Evolutionary conservation across 2,329 filamentous ascomycete species (phyloP).

Genomic region (Cladosporium phlei): DNA sequence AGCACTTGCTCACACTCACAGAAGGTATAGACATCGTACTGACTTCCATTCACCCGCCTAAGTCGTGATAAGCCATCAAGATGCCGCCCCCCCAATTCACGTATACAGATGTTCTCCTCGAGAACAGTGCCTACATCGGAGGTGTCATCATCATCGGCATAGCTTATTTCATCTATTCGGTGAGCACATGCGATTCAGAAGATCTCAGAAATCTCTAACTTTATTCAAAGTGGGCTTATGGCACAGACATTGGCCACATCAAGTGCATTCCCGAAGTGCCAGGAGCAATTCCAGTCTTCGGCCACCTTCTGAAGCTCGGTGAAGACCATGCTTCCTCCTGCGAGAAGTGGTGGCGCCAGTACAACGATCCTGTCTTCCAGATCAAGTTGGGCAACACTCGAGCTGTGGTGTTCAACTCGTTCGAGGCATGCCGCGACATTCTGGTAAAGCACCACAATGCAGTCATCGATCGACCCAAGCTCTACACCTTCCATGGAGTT

Average conservation of each 20-base stretch:
- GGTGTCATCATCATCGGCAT: not conserved
- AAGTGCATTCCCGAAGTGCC: conserved; percentile 48
- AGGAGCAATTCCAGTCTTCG: conserved; percentile 46
- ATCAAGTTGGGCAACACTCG: conserved; percentile 51
- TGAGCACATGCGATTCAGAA: not conserved
- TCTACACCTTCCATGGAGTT: conserved; percentile 52
- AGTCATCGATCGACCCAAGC: conserved; percentile 46
- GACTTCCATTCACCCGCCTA: no score
- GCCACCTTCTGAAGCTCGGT: conserved; percentile 49
- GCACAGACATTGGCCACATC: conserved; percentile 48
- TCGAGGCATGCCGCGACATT: conserved; percentile 49
- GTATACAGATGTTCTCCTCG: not conserved
- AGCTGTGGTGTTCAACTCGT: conserved; percentile 51
- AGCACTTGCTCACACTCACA: no score
- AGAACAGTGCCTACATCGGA: not conserved
- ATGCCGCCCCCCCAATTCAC: not conserved
- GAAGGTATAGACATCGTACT: no score
- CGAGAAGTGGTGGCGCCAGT: conserved; percentile 45
- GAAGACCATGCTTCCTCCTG: conserved; percentile 52
- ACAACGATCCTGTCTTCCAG: conserved; percentile 47
- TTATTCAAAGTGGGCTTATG: not conserved
- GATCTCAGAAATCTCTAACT: not conserved
- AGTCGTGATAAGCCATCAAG: no score
- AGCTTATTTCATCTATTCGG: not conserved
- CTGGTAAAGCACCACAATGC: conserved; percentile 48